Base-by-base conservation (phyloP, 495 filamentous ascomycete species). In the Hyaloscypha variabilis region DNA sequence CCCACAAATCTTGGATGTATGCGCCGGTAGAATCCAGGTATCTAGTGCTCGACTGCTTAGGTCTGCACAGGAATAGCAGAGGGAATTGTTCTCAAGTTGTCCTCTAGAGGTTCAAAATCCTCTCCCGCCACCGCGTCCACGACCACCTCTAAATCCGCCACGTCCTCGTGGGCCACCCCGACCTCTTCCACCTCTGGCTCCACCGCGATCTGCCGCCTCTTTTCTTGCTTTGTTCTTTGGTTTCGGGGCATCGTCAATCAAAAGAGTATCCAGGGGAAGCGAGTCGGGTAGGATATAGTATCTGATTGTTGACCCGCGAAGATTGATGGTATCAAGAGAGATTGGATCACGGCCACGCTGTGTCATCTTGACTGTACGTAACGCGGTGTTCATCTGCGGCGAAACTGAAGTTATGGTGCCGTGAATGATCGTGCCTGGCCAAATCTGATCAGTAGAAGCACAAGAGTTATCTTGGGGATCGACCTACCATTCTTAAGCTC, bases 151-250 rank as follows among this genome's bases (percentile, higher is more conserved):
- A 28, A 76, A 75, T 39, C 83, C 82, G 76, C 83, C 78, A 56
- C 82, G 73, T 66, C 82, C 80, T 71, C 85, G 90, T 39, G 60
- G 60, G 62, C 90, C 79, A 31, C 85, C 78, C 49, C 83, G 77
- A 56, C 84, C 83, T 64, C 83, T 80, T 54, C 87, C 86, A 67
- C 87, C 84, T 19, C 88, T 81, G 14, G 46, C 69, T 25, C 81
- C 79, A 25, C 89, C 88, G 60, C 87, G 79, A 69, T 91, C 90
- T 30, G 87, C 82, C 8, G 68, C 80, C 78, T 99, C 96, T 83
- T 99, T 99, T 72, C 95, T 83, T 30, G 95, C 94, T 87, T 98
- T 98, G 78, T 99, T 98, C 88, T 98, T 98, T 57, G 95, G 94
- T 81, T 99, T 99, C 34, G 94, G 92, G 60, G 92, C 88, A 76